A percentile compares a stretch with the other conserved stretches of the same genome.
These are phyloP conservation scores for Colletotrichum aenigma DNA, from an alignment of 2,329 filamentous ascomycete species.

Conservation along the genomic window DNA sequence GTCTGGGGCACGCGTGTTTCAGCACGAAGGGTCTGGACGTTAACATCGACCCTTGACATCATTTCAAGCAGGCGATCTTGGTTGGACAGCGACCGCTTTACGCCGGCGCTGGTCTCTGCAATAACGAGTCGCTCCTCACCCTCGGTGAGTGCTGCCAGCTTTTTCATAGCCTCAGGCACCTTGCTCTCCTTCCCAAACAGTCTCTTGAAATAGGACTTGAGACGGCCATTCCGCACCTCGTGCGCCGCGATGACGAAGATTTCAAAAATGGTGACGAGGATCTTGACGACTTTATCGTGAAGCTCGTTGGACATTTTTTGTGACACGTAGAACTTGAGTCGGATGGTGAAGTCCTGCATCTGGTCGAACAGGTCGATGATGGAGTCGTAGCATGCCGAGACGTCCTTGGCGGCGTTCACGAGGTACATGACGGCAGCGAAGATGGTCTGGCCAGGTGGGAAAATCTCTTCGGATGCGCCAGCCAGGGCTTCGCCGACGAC, in stretches of 20 bases:
- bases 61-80: conserved; percentile 39
- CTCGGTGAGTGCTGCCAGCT: conserved; percentile 42
- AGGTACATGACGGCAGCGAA: conserved; percentile 48
- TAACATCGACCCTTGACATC: conserved; percentile 32
- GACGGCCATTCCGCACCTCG: conserved; percentile 42
- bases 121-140: conserved; percentile 47
- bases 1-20: conserved; percentile 28
- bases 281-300: conserved; percentile 41
- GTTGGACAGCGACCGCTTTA: conserved; percentile 37
- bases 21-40: conserved; percentile 34
- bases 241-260: conserved; percentile 48
- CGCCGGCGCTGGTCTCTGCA: conserved; percentile 45
- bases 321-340: conserved; percentile 44
- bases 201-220: conserved; percentile 44
- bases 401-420: conserved; percentile 47
- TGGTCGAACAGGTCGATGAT: conserved; percentile 48
- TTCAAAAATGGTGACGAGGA: conserved; percentile 48
- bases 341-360: conserved; percentile 46
- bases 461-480: conserved; percentile 39
- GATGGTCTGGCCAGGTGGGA: conserved; percentile 44
- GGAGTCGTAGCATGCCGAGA: conserved; percentile 47
- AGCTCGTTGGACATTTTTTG: conserved; percentile 41
- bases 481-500: conserved; percentile 40
- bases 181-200: conserved; percentile 43
- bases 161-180: conserved; percentile 42